Percentiles rank a stretch among this genome's conserved stretches.
Conservation (phyloP, 2,329 filamentous ascomycete genomes). For the Capronia coronata region DNA sequence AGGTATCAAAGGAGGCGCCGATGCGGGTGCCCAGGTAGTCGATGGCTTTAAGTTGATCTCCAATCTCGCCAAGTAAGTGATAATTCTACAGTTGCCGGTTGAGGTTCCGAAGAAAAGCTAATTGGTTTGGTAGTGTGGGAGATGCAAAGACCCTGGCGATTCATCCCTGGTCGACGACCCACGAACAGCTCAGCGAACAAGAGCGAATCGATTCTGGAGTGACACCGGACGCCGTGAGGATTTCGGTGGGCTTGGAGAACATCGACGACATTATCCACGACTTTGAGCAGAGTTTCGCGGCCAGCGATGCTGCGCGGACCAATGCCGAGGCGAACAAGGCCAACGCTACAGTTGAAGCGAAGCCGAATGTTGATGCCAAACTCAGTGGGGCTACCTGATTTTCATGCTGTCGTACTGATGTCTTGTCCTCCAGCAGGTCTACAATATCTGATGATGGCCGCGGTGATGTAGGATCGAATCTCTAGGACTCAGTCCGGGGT, state of each 20-base stretch:
- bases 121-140: conserved; percentile 53
- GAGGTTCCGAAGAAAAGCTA: not conserved
- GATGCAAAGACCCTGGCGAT: conserved; percentile 86
- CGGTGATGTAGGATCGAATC: conserved; percentile 17
- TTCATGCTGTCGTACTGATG: not conserved
- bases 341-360: conserved; percentile 17
- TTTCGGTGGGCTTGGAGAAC: conserved; percentile 85
- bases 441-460: conserved; percentile 14
- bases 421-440: no score
- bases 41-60: conserved; percentile 93
- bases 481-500: conserved; percentile 3
- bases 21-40: conserved; percentile 79
- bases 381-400: conserved; percentile 29
- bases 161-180: conserved; percentile 83
- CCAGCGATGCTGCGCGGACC: conserved; percentile 32
- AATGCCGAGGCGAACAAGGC: conserved; percentile 20
- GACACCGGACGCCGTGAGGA: conserved; percentile 77
- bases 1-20: conserved; percentile 80
- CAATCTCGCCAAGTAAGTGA: conserved; percentile 74
- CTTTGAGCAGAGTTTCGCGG: conserved; percentile 76
- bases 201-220: conserved; percentile 71
- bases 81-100: not conserved
- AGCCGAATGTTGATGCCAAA: conserved; percentile 20
- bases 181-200: conserved; percentile 74
- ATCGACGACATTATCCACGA: conserved; percentile 91